Base-by-base conservation (phyloP, 768 basidiomycete genomes). In the Boletus huronensis region DNA sequence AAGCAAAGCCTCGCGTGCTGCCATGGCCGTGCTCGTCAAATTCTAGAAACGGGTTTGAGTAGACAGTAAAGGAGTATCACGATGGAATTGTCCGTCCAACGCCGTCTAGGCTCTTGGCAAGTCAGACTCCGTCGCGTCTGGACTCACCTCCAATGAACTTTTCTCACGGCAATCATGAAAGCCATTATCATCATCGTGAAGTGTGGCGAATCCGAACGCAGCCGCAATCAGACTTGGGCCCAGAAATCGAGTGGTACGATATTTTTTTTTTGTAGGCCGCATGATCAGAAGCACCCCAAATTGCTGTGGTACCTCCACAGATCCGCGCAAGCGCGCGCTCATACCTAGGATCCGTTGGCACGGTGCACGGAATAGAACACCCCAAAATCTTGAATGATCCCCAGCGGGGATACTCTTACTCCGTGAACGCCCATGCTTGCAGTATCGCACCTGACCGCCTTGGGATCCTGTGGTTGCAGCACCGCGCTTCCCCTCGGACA, bases 401-500 rank as follows among this genome's bases (percentile, higher is more conserved):
- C 32, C 23, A 8, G 7, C 21, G 11, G 7, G 36, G 6, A 29
- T 25, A 14, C 36, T n/a, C n/a, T 10, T n/a, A 4, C n/a, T 38
- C 36, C 36, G 9, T 36, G 25, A 26, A 9, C 19, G 46, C 11
- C 26, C 31, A 16, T 40, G 9, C 36, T 43, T 40, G 49, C 48
- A 19, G 53, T 21, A 19, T 29, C 32, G 44, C 40, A 25, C 45
- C 16, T 47, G 38, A 43, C 45, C 29, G 23, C 32, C 55, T 44
- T 25, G 11, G 29, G 42, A 48, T 44, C 39, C 62, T 48, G 49
- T 55, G 19, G 19, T 7, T 25, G 11, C 36, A 41, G 41, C 46
- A 45, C 52, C 36, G 43, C 47, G 48, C 40, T 59, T 62, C 63
- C 26, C 63, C 60, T 64, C 64, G 64, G 63, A 64, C 39, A 26